Conservation (phyloP, 805 yeast genomes). For the Ascoidea tarda region DNA sequence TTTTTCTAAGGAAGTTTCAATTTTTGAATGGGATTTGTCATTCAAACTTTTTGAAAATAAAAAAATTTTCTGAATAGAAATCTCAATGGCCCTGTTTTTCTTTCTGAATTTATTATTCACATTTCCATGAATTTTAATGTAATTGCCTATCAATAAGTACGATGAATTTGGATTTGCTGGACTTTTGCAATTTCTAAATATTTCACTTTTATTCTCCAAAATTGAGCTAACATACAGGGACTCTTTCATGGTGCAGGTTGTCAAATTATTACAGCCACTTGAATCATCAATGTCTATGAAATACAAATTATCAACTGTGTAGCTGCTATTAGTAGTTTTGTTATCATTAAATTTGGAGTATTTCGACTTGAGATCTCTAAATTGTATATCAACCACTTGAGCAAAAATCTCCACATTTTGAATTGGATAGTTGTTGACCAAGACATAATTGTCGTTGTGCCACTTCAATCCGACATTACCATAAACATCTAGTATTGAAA, state of each 20-base stretch:
- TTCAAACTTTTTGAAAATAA: no score
- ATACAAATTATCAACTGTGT: neutral
- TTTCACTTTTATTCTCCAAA: neutral
- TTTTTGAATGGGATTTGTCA: no score
- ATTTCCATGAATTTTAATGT: neutral
- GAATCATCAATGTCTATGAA: neutral
- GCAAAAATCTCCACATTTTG: neutral
- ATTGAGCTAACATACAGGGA: neutral
- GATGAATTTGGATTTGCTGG: neutral
- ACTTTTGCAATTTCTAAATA: no score
- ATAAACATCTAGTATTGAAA: neutral
- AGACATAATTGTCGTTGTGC: neutral
- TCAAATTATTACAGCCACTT: neutral
- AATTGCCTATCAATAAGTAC: neutral
- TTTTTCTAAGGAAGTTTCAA: neutral
- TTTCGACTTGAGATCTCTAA: neutral
- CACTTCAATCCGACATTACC: neutral
- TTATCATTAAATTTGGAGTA: no score
- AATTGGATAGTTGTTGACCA: neutral
- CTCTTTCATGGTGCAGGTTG: neutral
- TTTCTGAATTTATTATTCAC: neutral
- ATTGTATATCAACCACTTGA: no score
- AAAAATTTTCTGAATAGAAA: neutral
- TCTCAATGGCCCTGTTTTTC: neutral
- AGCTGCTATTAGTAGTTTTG: neutral